phyloP scores from a whole-genome alignment of 768 basidiomycete species.

The Grammothele lineata region DNA sequence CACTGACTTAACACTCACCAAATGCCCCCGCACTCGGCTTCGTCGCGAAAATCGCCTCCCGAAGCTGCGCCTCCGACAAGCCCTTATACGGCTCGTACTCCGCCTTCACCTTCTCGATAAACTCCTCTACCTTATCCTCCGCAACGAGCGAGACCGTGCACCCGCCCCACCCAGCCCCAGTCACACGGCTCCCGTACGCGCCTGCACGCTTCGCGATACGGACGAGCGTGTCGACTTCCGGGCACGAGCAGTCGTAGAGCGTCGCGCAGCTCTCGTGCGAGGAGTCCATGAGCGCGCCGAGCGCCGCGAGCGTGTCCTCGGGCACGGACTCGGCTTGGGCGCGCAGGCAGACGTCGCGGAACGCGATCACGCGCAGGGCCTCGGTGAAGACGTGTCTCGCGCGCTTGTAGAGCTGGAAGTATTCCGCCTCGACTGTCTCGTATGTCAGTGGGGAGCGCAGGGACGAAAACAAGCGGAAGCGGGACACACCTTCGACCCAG shows the following conservation, averaged over 20 bases:
- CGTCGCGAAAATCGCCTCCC: conserved; percentile 76
- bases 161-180: conserved; percentile 91
- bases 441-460: neutral
- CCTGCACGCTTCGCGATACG: conserved; percentile 62
- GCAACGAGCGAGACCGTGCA: conserved; percentile 81
- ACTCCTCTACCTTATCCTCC: conserved; percentile 54
- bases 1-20: conserved; percentile 63
- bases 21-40: conserved; percentile 80
- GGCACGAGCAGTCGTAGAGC: conserved; percentile 76
- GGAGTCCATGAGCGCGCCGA: conserved; percentile 76
- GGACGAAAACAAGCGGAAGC: neutral
- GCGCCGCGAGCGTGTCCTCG: conserved; percentile 34
- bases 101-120: conserved; percentile 58
- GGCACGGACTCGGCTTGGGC: conserved; percentile 17
- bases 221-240: conserved; percentile 71
- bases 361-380: conserved; percentile 74
- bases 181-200: conserved; percentile 79
- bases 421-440: conserved; percentile 63
- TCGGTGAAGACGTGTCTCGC: conserved; percentile 80
- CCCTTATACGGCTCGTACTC: conserved; percentile 61
- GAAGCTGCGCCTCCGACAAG: conserved; percentile 53
- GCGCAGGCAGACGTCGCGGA: conserved; percentile 61
- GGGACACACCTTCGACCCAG: conserved; percentile 68
- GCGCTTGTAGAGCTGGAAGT: conserved; percentile 82
- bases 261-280: conserved; percentile 68